Evolutionary conservation across 768 basidiomycete genomes (phyloP), one percentile per base, ranked within the genome.

Genomic region (Pleurotus sapidus): DNA sequence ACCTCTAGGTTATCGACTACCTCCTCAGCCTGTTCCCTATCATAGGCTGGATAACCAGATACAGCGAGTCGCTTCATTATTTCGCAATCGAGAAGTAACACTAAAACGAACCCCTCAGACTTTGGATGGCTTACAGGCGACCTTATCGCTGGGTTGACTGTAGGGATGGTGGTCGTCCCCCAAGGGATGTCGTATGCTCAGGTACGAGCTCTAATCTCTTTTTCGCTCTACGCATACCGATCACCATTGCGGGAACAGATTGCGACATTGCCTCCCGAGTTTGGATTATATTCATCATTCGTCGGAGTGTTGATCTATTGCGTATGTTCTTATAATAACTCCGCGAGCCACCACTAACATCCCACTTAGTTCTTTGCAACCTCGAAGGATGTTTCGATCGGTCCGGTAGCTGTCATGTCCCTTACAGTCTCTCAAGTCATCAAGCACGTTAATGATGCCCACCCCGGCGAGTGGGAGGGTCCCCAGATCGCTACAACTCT

Each of bases 351-450:
- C 49, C 45, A 54, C 23, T 55, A 27, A 49, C 20, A 47, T 55
- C 58, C 40, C 27, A 57, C 27, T 6, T 61, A 93, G 89, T 83
- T 97, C 74, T 98, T 98, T 67, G 96, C 95, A 20, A 98, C 97
- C 0, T 93, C 93, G 25, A 98, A 98, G 72, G 97, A 99, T 77
- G 92, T 99, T 42, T 95, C 94, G n/a, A 98, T 99, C 63, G 97
- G 97, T 49, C 97, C 97, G 2, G 96, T 98, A 63, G 96, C 97
- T 6, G 96, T 99, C 68, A 97, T 99, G 95, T 95, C 93, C 2
- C 81, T 97, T 50, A 89, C 91, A 17, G 84, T 87, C 15, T 81
- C 92, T 6, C 85, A 92, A 68, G 86, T 98, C 61, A 91, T 98
- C 67, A 74, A 79, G 12, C 70, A 80, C 37, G 84, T 97, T 53